Conservation (phyloP, 2,329 filamentous ascomycete genomes). For the Trichophyton benhamiae region DNA sequence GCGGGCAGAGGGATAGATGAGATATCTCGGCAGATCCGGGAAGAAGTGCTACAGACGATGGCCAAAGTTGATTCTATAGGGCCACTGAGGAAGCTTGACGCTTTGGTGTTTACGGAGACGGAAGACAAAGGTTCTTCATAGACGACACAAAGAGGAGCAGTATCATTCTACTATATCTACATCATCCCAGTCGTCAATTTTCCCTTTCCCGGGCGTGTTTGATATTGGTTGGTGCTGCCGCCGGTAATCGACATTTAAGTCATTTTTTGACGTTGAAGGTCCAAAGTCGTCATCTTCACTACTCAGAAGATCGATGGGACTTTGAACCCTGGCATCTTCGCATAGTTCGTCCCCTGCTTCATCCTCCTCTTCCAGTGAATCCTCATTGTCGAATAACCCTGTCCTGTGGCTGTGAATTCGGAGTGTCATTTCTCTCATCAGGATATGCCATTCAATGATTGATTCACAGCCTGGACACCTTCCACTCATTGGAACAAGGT, state of each 20-base stretch:
- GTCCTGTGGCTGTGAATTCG: constrained; percentile 48
- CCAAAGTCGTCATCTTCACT: not conserved
- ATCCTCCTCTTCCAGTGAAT: constrained; percentile 8
- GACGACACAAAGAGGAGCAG: too few species aligned
- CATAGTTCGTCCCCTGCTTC: not conserved
- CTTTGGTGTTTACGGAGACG: constrained; percentile 16
- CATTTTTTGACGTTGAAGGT: not conserved
- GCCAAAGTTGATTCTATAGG: constrained; percentile 23
- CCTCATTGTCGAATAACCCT: constrained; percentile 35
- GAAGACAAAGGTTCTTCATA: not conserved
- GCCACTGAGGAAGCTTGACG: constrained; percentile 25
- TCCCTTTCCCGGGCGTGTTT: too few species aligned
- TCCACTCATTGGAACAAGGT: constrained; percentile 55
- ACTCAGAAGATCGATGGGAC: not conserved
- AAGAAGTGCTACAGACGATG: constrained; percentile 21
- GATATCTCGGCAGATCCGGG: constrained; percentile 35
- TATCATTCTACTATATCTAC: constrained; percentile 4
- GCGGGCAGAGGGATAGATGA: constrained; percentile 41
- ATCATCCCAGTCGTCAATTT: constrained; percentile 1
- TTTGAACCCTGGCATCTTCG: not conserved
- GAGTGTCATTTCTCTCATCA: constrained; percentile 73
- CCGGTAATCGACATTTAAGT: too few species aligned
- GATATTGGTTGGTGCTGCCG: too few species aligned
- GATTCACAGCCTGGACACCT: constrained; percentile 58
- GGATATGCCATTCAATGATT: constrained; percentile 55